Evolutionary conservation across 805 yeast species (phyloP), one percentile per base, ranked within the genome.

Genomic region (Candida stauntonica): DNA sequence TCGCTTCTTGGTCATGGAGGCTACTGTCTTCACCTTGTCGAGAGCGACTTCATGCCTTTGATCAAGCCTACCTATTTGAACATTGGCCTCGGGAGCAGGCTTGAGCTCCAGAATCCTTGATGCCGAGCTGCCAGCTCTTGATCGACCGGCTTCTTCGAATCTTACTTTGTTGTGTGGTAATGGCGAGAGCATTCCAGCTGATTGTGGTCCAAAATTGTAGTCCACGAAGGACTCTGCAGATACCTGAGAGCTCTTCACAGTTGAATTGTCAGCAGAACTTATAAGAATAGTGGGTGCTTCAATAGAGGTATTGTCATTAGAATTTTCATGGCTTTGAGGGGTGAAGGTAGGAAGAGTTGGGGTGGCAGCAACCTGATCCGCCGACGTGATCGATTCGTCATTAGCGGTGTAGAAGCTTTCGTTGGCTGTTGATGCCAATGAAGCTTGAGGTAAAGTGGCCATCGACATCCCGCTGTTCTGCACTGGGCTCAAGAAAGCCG

Each of bases 1-100:
- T 17, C 21, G 38, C 4, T 40, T 40, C 18, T 54, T 51, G 0
- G 60, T 54, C 7, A 45, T 52, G 5, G 49, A 40, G 1, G 62
- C 55, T 15, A 43, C 45, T 14, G 42, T 41, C 23, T 54, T 60
- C 9, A 61, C 26, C 24, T 38, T 54, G 16, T 46, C 49, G 5
- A 52, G 42, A 3, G 55, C 32, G 15, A 46, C 34, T 14, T 46
- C 45, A 5, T 48, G 50, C 24, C 32, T 39, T 15, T 54, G 45
- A 5, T 43, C 48, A 26, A 54, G 24, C 8, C 21, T n/a, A 7
- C n/a, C 45, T 5, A 31, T 26, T 5, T 24, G 16, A 5, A 42
- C 19, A 23, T 35, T 33, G 7, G n/a, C 11, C 1, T 27, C 38
- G 2, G 48, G 48, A 5, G 38, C 21, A 12, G 46, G 46, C 18